These are phyloP conservation scores for Yarrowia osloensis DNA, from an alignment of 805 yeast genomes.

Conservation along the genomic window DNA sequence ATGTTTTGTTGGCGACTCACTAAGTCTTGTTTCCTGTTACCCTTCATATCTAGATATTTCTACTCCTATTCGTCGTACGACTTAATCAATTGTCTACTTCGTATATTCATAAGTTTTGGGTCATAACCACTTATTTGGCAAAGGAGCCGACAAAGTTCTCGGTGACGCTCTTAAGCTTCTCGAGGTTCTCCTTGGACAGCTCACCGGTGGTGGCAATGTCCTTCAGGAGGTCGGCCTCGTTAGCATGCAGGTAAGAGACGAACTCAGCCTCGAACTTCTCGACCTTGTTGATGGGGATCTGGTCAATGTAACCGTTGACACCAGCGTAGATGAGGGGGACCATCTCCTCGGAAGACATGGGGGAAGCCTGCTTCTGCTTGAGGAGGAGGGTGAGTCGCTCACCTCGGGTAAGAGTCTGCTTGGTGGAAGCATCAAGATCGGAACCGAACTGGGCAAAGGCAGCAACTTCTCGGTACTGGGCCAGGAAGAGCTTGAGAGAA, in stretches of 20 bases:
- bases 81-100: constrained; percentile 30
- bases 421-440: constrained; percentile 99
- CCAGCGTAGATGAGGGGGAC: constrained; percentile 98
- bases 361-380: constrained; percentile 96
- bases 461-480: constrained; percentile 99
- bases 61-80: constrained; percentile 19
- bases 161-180: constrained; percentile 84
- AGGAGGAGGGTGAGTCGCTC: constrained; percentile 99
- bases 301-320: constrained; percentile 98
- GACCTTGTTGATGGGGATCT: constrained; percentile 78
- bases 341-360: constrained; percentile 98
- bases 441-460: constrained; percentile 99
- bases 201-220: constrained; percentile 89
- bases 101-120: constrained; percentile 31
- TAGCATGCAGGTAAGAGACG: constrained; percentile 88
- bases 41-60: too few relatives aligned
- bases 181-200: constrained; percentile 84
- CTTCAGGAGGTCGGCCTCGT: constrained; percentile 78
- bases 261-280: constrained; percentile 90
- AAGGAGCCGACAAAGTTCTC: constrained; percentile 92
- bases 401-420: constrained; percentile 99
- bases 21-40: too few relatives aligned
- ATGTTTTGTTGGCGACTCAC: too few relatives aligned
- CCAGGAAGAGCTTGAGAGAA: constrained; percentile 99
- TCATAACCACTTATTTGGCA: constrained; percentile 44